A percentile compares a stretch with the other conserved stretches of the same genome.
Evolutionary conservation across 2,329 filamentous ascomycete species (phyloP).

Genomic region (Hypoxylon sp.): DNA sequence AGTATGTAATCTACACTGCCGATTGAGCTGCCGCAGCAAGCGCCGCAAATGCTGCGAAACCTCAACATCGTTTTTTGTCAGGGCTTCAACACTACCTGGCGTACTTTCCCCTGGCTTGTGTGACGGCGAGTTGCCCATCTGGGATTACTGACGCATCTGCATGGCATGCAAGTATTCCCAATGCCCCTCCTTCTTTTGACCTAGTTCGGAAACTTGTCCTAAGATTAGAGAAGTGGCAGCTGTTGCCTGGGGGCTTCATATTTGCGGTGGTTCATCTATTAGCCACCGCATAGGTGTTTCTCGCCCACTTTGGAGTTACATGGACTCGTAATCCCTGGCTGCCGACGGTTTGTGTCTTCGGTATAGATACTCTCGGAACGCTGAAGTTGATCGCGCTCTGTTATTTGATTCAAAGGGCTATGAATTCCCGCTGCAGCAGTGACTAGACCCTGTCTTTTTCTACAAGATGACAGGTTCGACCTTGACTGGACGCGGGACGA

Average conservation of each 20-base stretch:
- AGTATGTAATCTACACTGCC: neutral
- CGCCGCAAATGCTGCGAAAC: conserved; percentile 22
- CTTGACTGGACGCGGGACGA: conserved; percentile 6
- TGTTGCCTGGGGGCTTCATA: conserved; percentile 1
- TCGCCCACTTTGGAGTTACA: conserved; percentile 7
- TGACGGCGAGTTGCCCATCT: conserved; percentile 30
- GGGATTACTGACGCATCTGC: conserved; percentile 31
- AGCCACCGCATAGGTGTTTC: conserved; percentile 9
- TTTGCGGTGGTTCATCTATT: conserved; percentile 19
- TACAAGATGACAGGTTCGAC: conserved; percentile 9
- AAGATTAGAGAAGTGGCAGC: neutral
- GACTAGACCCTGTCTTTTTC: conserved; percentile 12
- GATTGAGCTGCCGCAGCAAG: conserved; percentile 26
- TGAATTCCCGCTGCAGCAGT: conserved; percentile 19
- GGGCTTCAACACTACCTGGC: conserved; percentile 19
- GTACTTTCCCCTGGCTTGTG: conserved; percentile 19
- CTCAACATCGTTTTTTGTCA: conserved; percentile 19
- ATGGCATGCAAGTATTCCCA: conserved; percentile 16
- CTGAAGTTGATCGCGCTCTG: conserved; percentile 12
- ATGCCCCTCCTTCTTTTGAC: conserved; percentile 6
- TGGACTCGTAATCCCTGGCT: conserved; percentile 7
- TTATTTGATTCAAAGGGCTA: conserved; percentile 17
- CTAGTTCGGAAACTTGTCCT: conserved; percentile 9
- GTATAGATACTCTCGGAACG: conserved; percentile 27
- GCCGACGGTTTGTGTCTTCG: conserved; percentile 18